Base-by-base conservation (phyloP, 2,329 filamentous ascomycete genomes). In the Podosphaera fusca region DNA sequence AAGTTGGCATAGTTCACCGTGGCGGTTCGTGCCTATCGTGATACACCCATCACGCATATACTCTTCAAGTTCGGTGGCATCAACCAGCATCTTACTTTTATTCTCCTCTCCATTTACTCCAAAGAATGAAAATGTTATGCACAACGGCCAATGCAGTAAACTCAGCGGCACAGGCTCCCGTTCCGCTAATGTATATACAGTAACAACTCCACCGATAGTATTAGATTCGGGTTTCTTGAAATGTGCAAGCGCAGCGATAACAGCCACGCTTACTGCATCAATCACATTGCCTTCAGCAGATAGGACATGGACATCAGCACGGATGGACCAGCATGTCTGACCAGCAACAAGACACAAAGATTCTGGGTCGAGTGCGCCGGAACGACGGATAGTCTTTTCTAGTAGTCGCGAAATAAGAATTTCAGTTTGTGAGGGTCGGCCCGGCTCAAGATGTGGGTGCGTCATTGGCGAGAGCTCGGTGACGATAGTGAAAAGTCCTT, bases 321-420 rank as follows among this genome's bases (percentile, higher is more conserved):
- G 82, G 60, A 98, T 77, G 59, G 84, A 84, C 81, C 92, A 98
- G 73, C 86, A 92, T 70, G 94, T 95, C 59, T 85, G 76, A 6
- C 87, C 89, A 9, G 92, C 88, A 34, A 95, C 76, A 30, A 98
- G 86, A 69, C 92, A 98, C 50, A 98, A 77, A 3, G 89, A 95
- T 71, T 98, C 92, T 38, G 89, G 95, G 69, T 96, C 90, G 46
- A 98, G 79, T 5, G 92, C 90, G 63, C 85, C 85, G 1, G 89
- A 95, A 59, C 92, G 83, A 47, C 92, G 88, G 59, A 96, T 81
- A 7, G 92, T 90, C 72, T 95, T 95, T 69, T 98, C 92, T 29
- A 98, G 81, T 47, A 57, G n/a, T 33, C 55, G 55, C 8, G 55
- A 57, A 12, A 57, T 34, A 21, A 57, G 46, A 3, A 40, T 52